Percentiles rank a stretch among this genome's conserved stretches.
Evolutionary conservation across 352 stramenopile genomes (phyloP).

Genomic region (Phytophthora rubi): DNA sequence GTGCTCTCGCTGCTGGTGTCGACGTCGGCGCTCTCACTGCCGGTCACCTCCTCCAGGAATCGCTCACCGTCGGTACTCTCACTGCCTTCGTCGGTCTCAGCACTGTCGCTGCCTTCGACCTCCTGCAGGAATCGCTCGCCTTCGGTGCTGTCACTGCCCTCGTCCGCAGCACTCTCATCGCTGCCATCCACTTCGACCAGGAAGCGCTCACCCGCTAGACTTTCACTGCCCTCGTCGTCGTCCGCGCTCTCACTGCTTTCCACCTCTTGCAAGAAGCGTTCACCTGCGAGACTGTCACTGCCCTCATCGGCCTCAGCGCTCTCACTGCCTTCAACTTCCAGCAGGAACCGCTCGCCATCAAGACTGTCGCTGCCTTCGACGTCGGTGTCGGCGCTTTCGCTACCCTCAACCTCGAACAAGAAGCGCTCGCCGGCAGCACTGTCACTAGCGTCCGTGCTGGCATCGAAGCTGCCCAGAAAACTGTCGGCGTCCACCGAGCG

Average conservation of each 20-base stretch:
- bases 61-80: constrained; percentile 5
- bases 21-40: constrained; percentile 5
- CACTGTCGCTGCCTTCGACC: constrained; percentile 9
- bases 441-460: constrained; percentile 9
- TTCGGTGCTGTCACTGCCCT: constrained; percentile 2
- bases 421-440: constrained; percentile 12
- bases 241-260: constrained; percentile 10
- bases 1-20: constrained; percentile 4
- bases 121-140: constrained; percentile 15
- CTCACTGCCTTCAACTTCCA: constrained; percentile 3
- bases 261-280: constrained; percentile 2
- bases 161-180: neutral
- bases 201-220: constrained; percentile 1
- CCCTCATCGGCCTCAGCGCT: constrained; percentile 1
- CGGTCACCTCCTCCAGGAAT: constrained; percentile 8
- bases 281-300: neutral
- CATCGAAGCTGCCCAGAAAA: constrained; percentile 21
- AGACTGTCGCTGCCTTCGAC: constrained; percentile 1
- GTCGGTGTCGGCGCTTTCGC: neutral
- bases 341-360: constrained; percentile 7
- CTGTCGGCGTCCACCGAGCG: constrained; percentile 7
- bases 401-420: constrained; percentile 13
- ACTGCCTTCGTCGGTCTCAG: neutral
- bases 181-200: constrained; percentile 7
- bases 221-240: neutral